phyloP scores from a whole-genome alignment of 306 rosid genomes.

The Lupinus albus region DNA sequence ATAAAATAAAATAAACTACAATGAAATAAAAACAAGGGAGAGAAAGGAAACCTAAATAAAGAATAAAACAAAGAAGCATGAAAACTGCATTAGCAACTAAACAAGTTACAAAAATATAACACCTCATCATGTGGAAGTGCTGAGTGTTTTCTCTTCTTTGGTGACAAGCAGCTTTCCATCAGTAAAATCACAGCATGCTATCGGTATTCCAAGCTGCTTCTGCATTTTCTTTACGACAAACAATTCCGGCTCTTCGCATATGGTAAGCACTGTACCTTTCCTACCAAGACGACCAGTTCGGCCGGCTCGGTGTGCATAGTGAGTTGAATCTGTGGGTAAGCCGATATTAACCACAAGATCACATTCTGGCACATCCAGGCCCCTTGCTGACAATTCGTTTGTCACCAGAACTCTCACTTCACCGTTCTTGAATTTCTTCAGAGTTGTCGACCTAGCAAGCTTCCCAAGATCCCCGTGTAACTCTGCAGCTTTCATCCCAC shows the following conservation, averaged over 20 bases:
- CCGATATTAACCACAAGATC: constrained; percentile 95
- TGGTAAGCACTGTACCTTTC: constrained; percentile 75
- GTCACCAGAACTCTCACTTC: constrained; percentile 83
- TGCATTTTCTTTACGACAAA: constrained; percentile 87
- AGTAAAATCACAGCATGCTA: constrained; percentile 62
- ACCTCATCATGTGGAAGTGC: constrained; percentile 33
- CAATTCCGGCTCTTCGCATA: constrained; percentile 85
- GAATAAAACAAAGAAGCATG: constrained; percentile 23
- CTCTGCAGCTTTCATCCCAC: constrained; percentile 80
- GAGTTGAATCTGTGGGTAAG: constrained; percentile 83
- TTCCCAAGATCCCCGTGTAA: constrained; percentile 97
- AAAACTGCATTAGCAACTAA: constrained; percentile 5
- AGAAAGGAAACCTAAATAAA: constrained; percentile 13
- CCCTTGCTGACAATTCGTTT: constrained; percentile 89
- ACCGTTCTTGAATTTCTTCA: constrained; percentile 84
- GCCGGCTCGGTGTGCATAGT: constrained; percentile 94
- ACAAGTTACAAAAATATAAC: constrained; percentile 29
- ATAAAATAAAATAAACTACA: not conserved
- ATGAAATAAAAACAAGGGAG: not conserved
- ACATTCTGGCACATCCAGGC: constrained; percentile 92
- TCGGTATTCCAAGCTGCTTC: constrained; percentile 78
- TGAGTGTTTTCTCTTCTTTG: constrained; percentile 51
- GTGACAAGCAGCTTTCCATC: constrained; percentile 70
- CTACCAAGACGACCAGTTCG: constrained; percentile 92
- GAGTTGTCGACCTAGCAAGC: constrained; percentile 83